phyloP scores from a whole-genome alignment of 495 filamentous ascomycete genomes.

The Trichoderma orchidacearum region DNA sequence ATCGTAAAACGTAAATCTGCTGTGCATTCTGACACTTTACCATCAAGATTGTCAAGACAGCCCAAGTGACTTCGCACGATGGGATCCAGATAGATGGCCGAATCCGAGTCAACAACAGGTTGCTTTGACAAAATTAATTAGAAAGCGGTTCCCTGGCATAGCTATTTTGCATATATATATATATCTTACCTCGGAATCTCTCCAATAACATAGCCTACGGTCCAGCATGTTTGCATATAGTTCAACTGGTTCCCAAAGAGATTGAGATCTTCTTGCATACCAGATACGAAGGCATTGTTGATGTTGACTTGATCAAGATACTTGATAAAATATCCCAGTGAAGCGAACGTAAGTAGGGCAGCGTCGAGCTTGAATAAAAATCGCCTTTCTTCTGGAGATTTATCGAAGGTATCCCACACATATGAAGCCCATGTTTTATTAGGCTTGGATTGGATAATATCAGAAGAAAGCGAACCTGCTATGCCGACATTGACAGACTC shows the following conservation, averaged over 20 bases:
- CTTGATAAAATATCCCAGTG: constrained; percentile 28
- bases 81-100: constrained; percentile 48
- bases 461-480: neutral
- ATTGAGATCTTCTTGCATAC: constrained; percentile 45
- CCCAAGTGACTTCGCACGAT: constrained; percentile 40
- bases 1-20: constrained; percentile 42
- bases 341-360: constrained; percentile 32
- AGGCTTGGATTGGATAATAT: constrained; percentile 2
- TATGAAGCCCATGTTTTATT: constrained; percentile 24
- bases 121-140: constrained; percentile 7
- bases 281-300: constrained; percentile 33
- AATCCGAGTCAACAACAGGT: constrained; percentile 26
- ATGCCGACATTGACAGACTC: neutral
- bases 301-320: constrained; percentile 26
- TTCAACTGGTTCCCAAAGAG: constrained; percentile 42
- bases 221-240: constrained; percentile 42
- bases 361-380: constrained; percentile 48
- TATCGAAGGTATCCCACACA: constrained; percentile 49
- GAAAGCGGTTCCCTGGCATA: neutral
- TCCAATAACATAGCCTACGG: constrained; percentile 49
- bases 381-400: constrained; percentile 43
- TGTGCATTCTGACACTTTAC: constrained; percentile 30
- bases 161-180: constrained; percentile 9
- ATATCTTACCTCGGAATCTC: constrained; percentile 48
- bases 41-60: constrained; percentile 34